Evolutionary conservation across 2,329 filamentous ascomycete genomes (phyloP).

Genomic region (Alternaria triticimaculans): DNA sequence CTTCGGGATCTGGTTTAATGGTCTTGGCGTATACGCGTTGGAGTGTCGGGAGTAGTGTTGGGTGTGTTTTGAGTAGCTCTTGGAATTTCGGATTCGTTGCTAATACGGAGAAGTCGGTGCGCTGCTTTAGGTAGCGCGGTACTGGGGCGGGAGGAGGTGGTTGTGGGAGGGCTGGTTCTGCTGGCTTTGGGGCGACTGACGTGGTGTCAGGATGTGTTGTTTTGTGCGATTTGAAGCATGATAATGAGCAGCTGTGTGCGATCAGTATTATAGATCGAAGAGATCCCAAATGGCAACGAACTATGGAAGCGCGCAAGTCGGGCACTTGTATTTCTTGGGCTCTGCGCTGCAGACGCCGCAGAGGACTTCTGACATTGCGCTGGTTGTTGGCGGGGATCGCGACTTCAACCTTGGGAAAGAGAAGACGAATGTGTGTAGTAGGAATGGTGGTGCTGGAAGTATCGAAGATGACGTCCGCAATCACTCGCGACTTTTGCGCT

Average conservation of each 20-base stretch:
- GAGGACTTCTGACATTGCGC: conserved; percentile 39
- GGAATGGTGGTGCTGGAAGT: background rate
- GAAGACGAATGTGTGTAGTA: no score
- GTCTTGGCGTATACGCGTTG: conserved; percentile 45
- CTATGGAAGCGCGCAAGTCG: conserved; percentile 56
- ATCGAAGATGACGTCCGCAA: conserved; percentile 9
- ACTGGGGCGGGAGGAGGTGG: conserved; percentile 36
- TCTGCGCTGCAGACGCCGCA: conserved; percentile 54
- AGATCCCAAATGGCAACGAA: conserved; percentile 26
- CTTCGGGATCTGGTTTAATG: conserved; percentile 40
- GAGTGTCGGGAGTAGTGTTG: conserved; percentile 30
- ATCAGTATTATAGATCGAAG: background rate
- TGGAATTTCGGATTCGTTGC: conserved; percentile 37
- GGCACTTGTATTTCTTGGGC: conserved; percentile 60
- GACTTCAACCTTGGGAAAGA: accelerated
- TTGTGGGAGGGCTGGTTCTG: conserved; percentile 24
- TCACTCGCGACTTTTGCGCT: background rate
- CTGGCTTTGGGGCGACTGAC: conserved; percentile 2
- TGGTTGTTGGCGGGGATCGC: accelerated
- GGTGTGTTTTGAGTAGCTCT: conserved; percentile 35
- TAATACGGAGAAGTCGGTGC: conserved; percentile 41
- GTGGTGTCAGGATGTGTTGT: conserved; percentile 22
- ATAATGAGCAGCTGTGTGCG: conserved; percentile 36
- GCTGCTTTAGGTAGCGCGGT: conserved; percentile 40
- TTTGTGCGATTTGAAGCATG: conserved; percentile 44